These are phyloP conservation scores for Trichosporon sp. DNA, from an alignment of 1,284 basidiomycete genomes.

Conservation along the genomic window DNA sequence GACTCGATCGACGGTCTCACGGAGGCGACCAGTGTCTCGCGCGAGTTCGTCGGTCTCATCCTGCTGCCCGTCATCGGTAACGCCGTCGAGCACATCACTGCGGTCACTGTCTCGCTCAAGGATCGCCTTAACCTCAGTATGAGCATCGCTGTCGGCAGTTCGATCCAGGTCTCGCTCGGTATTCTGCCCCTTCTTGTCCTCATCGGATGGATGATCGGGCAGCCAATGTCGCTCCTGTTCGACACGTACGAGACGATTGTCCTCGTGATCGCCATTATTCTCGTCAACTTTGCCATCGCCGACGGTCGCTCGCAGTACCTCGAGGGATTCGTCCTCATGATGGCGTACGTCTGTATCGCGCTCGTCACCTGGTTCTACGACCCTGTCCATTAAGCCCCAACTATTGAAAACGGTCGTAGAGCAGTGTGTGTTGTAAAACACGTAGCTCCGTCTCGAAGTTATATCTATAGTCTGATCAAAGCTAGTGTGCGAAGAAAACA, in stretches of 20 bases:
- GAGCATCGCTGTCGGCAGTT: conserved; percentile 81
- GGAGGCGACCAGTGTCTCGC: conserved; percentile 47
- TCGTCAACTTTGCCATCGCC: conserved; percentile 73
- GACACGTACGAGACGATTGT: conserved; percentile 49
- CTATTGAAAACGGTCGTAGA: background rate
- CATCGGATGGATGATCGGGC: conserved; percentile 53
- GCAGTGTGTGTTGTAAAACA: background rate
- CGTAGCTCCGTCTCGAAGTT: background rate
- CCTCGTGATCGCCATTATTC: conserved; percentile 61
- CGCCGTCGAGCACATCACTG: conserved; percentile 82
- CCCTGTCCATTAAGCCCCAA: conserved; percentile 13
- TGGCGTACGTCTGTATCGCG: conserved; percentile 49
- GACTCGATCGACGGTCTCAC: conserved; percentile 70
- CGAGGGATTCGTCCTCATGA: conserved; percentile 58
- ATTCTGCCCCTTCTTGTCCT: conserved; percentile 67
- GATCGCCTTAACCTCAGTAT: conserved; percentile 56
- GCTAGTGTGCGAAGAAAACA: background rate
- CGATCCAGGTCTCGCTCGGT: conserved; percentile 83
- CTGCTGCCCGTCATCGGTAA: conserved; percentile 78
- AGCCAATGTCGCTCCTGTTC: conserved; percentile 52
- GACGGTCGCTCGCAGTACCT: conserved; percentile 83
- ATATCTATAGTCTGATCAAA: background rate
- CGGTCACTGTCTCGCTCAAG: conserved; percentile 81
- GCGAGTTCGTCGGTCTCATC: conserved; percentile 80
- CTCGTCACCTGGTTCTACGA: conserved; percentile 42